Evolutionary conservation across 139 green algal genomes (phyloP), one percentile per base, ranked within the genome.

Genomic region (Ettlia oleoabundans): DNA sequence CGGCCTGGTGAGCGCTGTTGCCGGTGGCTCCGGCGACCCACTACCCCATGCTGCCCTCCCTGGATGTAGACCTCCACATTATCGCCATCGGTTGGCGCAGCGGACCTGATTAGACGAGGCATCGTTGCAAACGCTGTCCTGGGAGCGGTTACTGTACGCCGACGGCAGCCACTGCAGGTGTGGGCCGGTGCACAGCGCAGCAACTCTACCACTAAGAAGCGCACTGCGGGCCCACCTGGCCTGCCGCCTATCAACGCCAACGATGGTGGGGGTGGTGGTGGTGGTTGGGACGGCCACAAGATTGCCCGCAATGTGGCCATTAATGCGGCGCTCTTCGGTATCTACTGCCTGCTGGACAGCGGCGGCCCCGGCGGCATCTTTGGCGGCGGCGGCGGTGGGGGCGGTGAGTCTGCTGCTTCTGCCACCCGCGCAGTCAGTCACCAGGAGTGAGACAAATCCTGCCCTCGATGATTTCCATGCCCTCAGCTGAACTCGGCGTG

Each of bases 221-320:
- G 88, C 9, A 85, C 75, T 1, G 78, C 85, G 22, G 88, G 88
- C 4, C 88, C 88, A 4, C 88, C 88, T n/a, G 70, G 70, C n/a
- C 82, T 91, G 74, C 88, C 88, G n/a, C 88, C 88, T 3, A 88
- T 90, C 24, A 81, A 77, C 53, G 35, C 65, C 28, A 90, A 90
- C 64, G 80, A 66, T 9, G 82, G 87, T 30, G 88, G 88, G 2
- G 88, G 88, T 19, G 87, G 87, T 32, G 88, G 87, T 30, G 86
- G 76, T n/a, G 83, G 83, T n/a, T 91, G 88, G 88, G 82, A 89
- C 37, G 82, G 78, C 53, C 51, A 65, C 55, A 81, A 82, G 10
- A 85, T 91, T 32, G 74, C 68, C 35, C 63, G 86, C 62, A 91
- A 91, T 73, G 4, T 91, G 21, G 83, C 66, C 15, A 67, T 91